These are phyloP conservation scores for Symbiodinium pilosum DNA, from an alignment of 73 alveolate genomes.

Conservation along the genomic window DNA sequence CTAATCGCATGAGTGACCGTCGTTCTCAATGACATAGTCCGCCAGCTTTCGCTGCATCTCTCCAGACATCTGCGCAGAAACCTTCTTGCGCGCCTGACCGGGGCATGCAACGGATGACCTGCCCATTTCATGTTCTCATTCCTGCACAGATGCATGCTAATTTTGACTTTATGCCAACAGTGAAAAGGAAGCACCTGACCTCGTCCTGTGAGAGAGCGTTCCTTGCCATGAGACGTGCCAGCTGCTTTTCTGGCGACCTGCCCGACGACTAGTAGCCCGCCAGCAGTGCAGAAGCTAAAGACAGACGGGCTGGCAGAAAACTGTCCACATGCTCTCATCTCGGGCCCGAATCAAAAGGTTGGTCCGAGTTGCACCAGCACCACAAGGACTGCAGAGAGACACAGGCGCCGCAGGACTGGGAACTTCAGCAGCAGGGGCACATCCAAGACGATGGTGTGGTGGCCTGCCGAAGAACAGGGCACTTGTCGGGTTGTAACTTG, in stretches of 20 bases:
- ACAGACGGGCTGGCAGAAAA: no score
- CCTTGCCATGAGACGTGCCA: slow-evolving; percentile 50
- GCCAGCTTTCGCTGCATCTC: slow-evolving; percentile 76
- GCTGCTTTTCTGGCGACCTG: slow-evolving; percentile 73
- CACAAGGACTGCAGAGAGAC: slow-evolving; percentile 81
- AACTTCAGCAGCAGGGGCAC: slow-evolving; percentile 82
- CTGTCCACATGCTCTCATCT: no score
- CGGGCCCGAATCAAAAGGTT: no score
- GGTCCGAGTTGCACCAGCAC: slow-evolving; percentile 36
- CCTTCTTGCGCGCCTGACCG: slow-evolving; percentile 36
- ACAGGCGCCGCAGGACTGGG: slow-evolving; percentile 56
- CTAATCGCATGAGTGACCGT: background rate
- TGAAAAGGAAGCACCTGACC: no score
- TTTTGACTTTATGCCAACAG: no score
- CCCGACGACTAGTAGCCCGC: no score
- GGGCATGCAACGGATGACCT: background rate
- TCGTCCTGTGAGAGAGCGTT: slow-evolving; percentile 41
- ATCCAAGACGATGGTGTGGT: slow-evolving; percentile 63
- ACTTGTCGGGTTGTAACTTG: no score
- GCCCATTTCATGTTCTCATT: background rate
- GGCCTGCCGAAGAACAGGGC: background rate
- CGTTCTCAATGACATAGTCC: slow-evolving; percentile 49
- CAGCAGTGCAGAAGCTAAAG: no score
- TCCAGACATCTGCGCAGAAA: slow-evolving; percentile 56
- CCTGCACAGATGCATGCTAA: background rate